A percentile compares a stretch with the other conserved stretches of the same genome.
These are phyloP conservation scores for Claviceps maximensis DNA, from an alignment of 2,329 filamentous ascomycete species.

Conservation along the genomic window DNA sequence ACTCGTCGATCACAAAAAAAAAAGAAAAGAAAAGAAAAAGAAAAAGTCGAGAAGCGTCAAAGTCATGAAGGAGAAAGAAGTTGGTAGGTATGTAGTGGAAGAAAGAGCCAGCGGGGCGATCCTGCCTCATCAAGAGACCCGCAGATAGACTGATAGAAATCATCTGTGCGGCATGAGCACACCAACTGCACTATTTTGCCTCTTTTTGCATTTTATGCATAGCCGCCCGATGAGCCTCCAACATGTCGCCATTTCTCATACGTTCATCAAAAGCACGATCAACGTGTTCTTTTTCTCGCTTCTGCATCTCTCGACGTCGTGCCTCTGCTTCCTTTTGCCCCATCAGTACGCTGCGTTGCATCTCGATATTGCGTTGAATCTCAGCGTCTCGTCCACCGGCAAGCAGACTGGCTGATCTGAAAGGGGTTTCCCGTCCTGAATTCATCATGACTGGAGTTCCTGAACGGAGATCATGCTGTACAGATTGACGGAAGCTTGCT, in stretches of 20 bases:
- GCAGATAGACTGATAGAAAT: neutral
- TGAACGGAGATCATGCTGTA: constrained; percentile 46
- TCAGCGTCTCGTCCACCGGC: constrained; percentile 25
- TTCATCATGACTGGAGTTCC: constrained; percentile 21
- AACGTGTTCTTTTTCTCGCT: constrained; percentile 40
- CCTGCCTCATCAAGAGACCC: neutral
- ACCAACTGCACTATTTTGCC: neutral
- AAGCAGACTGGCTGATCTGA: constrained; percentile 21
- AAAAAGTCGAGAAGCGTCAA: neutral
- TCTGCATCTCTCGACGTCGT: constrained; percentile 44
- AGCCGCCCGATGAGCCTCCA: constrained; percentile 64
- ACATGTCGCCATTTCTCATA: constrained; percentile 64
- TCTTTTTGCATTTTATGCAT: constrained; percentile 62
- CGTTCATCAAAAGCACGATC: constrained; percentile 56
- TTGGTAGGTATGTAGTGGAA: neutral
- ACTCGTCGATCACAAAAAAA: neutral
- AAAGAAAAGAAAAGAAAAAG: neutral
- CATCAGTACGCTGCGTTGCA: constrained; percentile 42
- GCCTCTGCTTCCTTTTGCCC: constrained; percentile 50
- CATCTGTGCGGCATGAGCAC: neutral
- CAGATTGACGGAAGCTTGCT: constrained; percentile 52
- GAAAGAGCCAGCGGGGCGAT: neutral
- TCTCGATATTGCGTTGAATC: constrained; percentile 36
- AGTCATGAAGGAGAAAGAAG: neutral
- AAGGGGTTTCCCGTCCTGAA: constrained; percentile 25